These are phyloP conservation scores for Ophiostoma australiae DNA, from an alignment of 2,329 filamentous ascomycete genomes.

Conservation along the genomic window DNA sequence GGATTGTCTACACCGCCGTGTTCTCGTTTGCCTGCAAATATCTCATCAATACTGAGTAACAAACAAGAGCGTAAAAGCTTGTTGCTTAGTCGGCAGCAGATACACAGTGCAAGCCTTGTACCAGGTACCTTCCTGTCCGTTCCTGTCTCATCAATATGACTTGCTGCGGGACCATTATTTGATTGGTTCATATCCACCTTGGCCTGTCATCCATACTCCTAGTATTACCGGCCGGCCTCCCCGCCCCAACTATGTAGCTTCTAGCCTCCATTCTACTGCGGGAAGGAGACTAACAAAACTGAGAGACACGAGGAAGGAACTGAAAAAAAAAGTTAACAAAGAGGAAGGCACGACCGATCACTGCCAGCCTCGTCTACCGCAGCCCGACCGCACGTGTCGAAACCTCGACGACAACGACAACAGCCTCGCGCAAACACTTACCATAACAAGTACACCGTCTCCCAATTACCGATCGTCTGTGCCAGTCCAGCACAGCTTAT, in stretches of 20 bases:
- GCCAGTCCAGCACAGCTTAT: background rate
- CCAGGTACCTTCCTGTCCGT: conserved; percentile 18
- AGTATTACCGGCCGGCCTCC: conserved; percentile 18
- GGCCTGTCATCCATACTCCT: background rate
- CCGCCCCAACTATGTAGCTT: conserved; percentile 15
- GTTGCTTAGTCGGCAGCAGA: background rate
- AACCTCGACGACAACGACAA: background rate
- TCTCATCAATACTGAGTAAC: background rate
- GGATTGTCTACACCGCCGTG: background rate
- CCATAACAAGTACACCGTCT: background rate
- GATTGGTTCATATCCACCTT: conserved; percentile 18
- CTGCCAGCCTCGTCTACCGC: background rate
- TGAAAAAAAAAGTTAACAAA: background rate
- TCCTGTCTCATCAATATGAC: conserved; percentile 19
- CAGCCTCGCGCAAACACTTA: background rate
- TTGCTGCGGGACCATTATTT: conserved; percentile 16
- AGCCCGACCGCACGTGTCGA: background rate
- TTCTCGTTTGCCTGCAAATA: background rate
- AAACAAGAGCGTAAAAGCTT: background rate
- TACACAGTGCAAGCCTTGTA: conserved; percentile 11
- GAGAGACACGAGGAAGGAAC: conserved; percentile 16
- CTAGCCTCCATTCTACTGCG: conserved; percentile 16
- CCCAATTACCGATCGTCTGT: background rate
- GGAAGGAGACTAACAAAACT: conserved; percentile 16
- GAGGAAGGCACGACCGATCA: background rate